Evolutionary conservation across 179 eudicot species (phyloP).

Genomic region (Monotropa hypopitys): DNA sequence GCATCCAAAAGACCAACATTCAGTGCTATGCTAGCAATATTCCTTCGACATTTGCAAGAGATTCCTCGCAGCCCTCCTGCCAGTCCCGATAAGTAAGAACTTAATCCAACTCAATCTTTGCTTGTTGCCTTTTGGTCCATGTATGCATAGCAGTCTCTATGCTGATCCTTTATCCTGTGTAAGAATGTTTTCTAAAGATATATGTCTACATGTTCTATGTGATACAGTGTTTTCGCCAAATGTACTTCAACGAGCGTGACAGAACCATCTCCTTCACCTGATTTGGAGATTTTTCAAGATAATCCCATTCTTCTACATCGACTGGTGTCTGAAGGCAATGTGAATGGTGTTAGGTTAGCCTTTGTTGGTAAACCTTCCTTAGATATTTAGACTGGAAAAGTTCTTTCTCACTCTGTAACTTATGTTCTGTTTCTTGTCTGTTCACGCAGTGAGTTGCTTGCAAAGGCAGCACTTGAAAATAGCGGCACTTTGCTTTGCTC

Average conservation of each 20-base stretch:
- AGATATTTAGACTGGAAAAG: not conserved
- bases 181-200: not conserved
- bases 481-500: conserved; percentile 37
- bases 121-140: not conserved
- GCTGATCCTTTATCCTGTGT: not conserved
- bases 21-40: conserved; percentile 74
- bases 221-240: conserved; percentile 47
- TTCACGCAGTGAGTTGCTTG: conserved; percentile 59
- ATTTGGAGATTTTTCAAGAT: conserved; percentile 47
- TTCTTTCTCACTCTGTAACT: conserved; percentile 10
- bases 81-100: conserved; percentile 77
- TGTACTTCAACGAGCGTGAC: conserved; percentile 32
- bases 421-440: conserved; percentile 10
- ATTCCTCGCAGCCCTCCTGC: conserved; percentile 93
- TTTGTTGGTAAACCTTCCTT: not conserved
- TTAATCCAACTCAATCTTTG: not conserved
- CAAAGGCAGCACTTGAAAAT: conserved; percentile 49
- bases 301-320: conserved; percentile 62
- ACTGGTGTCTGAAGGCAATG: conserved; percentile 77
- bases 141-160: not conserved
- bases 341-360: conserved; percentile 71
- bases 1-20: conserved; percentile 83
- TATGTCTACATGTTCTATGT: not conserved
- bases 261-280: conserved; percentile 44
- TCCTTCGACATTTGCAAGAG: conserved; percentile 88